phyloP scores from a whole-genome alignment of 2,329 filamentous ascomycete genomes.

The Ophiostoma sp. region DNA sequence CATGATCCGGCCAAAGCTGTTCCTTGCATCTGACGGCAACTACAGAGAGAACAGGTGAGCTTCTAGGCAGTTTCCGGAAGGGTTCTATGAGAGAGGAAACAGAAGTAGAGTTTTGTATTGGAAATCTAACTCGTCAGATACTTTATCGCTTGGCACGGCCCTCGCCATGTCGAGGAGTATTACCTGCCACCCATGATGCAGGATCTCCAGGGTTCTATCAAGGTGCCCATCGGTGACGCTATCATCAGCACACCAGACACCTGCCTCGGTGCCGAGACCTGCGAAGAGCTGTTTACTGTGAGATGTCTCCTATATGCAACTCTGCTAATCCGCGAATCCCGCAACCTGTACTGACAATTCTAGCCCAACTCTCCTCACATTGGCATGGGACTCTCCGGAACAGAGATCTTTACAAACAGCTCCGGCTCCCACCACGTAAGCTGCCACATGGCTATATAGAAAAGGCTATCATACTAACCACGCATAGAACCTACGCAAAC shows the following conservation, averaged over 20 bases:
- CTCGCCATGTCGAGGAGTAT: slow-evolving; percentile 58
- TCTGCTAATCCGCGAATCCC: not conserved
- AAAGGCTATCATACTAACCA: not conserved
- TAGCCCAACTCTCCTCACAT: slow-evolving; percentile 44
- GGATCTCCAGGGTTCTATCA: slow-evolving; percentile 42
- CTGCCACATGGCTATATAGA: not conserved
- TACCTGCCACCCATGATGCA: slow-evolving; percentile 56
- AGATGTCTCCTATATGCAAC: not conserved
- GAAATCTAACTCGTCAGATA: slow-evolving; percentile 29
- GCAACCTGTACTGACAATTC: not conserved
- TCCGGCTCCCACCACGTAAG: slow-evolving; percentile 54
- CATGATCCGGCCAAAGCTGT: slow-evolving; percentile 66
- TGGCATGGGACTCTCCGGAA: slow-evolving; percentile 60
- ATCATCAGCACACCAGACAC: slow-evolving; percentile 58
- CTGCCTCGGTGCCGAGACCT: slow-evolving; percentile 44
- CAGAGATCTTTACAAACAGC: slow-evolving; percentile 67
- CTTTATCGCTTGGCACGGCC: slow-evolving; percentile 60
- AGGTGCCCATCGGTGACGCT: slow-evolving; percentile 63
- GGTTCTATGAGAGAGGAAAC: not conserved
- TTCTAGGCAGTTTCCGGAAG: too few species aligned
- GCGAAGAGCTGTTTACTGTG: slow-evolving; percentile 31
- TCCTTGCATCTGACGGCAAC: slow-evolving; percentile 44
- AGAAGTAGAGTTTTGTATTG: not conserved
- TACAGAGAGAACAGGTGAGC: slow-evolving; percentile 45
- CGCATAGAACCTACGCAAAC: slow-evolving; percentile 47